Conservation (phyloP, 805 yeast genomes). For the Candida wancherniae region DNA sequence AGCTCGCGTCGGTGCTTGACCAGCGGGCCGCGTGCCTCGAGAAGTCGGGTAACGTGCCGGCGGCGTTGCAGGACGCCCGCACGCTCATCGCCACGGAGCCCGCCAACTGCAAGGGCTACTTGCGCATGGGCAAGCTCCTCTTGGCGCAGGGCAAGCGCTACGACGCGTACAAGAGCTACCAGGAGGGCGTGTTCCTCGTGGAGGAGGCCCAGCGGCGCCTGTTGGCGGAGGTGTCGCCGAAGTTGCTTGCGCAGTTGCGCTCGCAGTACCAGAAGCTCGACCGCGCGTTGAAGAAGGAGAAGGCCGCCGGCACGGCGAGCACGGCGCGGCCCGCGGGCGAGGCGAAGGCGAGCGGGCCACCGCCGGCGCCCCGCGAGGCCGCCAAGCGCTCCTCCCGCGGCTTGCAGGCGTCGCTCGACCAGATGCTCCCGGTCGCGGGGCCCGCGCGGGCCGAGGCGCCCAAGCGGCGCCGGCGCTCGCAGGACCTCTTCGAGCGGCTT, state of each 20-base stretch:
- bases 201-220: conserved; percentile 25
- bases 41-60: conserved; percentile 26
- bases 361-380: no score
- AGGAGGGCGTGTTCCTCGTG: conserved; percentile 35
- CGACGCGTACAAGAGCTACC: conserved; percentile 34
- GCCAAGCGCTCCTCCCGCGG: no score
- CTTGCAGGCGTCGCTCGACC: conserved; percentile 11
- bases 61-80: conserved; percentile 37
- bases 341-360: no score
- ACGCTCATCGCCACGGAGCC: conserved; percentile 36
- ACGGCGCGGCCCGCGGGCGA: no score
- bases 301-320: no score
- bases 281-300: conserved; percentile 17
- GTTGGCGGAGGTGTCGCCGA: conserved; percentile 26
- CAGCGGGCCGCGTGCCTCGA: conserved; percentile 48
- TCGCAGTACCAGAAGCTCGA: conserved; percentile 22
- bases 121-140: conserved; percentile 39
- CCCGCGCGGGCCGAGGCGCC: neutral
- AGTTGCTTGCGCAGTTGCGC: conserved; percentile 25
- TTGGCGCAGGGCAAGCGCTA: conserved; percentile 18
- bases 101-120: conserved; percentile 45
- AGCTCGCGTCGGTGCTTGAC: conserved; percentile 34
- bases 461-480: conserved; percentile 1
- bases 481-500: conserved; percentile 27
- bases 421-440: conserved; percentile 18